Percentiles rank a stretch among this genome's conserved stretches.
Evolutionary conservation across 208 protist species (phyloP).

Genomic region (Trichomonas vaginalis): DNA sequence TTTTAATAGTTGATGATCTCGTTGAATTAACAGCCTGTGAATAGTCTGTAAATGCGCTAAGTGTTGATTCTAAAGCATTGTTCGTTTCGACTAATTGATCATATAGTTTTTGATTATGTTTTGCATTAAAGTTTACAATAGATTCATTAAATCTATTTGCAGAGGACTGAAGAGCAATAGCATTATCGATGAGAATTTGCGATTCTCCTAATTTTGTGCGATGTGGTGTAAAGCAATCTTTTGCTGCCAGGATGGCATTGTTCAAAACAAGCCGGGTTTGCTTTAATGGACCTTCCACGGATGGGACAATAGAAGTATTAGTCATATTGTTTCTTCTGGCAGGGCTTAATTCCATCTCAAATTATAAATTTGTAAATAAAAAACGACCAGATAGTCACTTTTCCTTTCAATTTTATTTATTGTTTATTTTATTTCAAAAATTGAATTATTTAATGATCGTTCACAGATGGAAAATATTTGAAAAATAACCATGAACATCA

Average conservation of each 20-base stretch:
- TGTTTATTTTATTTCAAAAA: too few species aligned
- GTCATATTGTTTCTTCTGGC: not conserved
- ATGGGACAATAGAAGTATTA: not conserved
- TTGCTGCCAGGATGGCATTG: not conserved
- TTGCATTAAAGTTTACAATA: not conserved
- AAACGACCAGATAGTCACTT: too few species aligned
- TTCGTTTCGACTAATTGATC: not conserved
- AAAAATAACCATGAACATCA: too few species aligned
- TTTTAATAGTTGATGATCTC: not conserved
- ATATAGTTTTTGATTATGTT: not conserved
- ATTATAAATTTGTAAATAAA: not conserved
- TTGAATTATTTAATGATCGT: too few species aligned
- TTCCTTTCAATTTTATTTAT: too few species aligned
- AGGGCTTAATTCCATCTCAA: not conserved
- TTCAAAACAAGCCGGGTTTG: not conserved
- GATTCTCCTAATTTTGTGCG: not conserved
- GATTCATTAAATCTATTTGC: not conserved
- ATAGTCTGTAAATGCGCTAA: not conserved
- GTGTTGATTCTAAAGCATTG: not conserved
- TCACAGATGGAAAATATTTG: too few species aligned
- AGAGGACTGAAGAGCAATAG: not conserved
- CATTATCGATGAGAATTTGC: not conserved
- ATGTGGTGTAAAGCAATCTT: not conserved
- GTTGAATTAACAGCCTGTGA: not conserved
- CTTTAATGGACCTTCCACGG: not conserved